Base-by-base conservation (phyloP, 371 early-diverging fungal genomes). In the Mortierella sp. region DNA sequence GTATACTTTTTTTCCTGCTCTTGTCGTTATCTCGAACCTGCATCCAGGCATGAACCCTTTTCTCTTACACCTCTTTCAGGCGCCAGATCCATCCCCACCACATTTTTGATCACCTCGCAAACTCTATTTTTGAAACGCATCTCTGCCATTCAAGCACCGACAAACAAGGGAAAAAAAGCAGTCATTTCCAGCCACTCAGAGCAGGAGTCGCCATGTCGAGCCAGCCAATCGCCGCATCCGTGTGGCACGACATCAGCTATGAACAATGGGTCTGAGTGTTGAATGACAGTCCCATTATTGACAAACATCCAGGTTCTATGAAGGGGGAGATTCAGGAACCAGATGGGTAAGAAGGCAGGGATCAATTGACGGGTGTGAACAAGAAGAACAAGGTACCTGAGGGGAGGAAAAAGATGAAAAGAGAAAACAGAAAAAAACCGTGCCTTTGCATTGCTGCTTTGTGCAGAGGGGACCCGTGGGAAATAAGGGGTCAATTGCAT, bases 121-220 rank as follows among this genome's bases (percentile, higher is more conserved):
- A 64, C 67, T 34, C 67, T 64, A 64, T 64, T 64, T 64, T 64
- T 64, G 67, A 64, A 64, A 70, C 46, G 70, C 14, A 44, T 43
- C 69, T 19, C 2, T 46, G 13, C 0, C 43, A 50, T 70, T 48
- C 44, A 14, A 34, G 54, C 37, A 53, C 53, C 51, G 37, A 34
- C 34, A 37, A 37, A 40, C 43, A 64, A 34, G 6, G 64, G 16
- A 59, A 31, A 55, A n/a, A 64, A 64, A 64, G 67, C 67, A 64
- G 67, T 64, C 67, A 34, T 19, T 8, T 21, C 67, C 21, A 31
- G 67, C 67, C 67, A 64, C 37, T 64, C 24, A 19, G 67, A 64
- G 31, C 19, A 14, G 34, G n/a, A 53, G n/a, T 51, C 3, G 11
- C 16, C 37, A 53, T 48, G 53, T 53, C 54, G n/a, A 51, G 53